Evolutionary conservation across 805 yeast species (phyloP), one percentile per base, ranked within the genome.

Genomic region (Teunomyces gatunensis): DNA sequence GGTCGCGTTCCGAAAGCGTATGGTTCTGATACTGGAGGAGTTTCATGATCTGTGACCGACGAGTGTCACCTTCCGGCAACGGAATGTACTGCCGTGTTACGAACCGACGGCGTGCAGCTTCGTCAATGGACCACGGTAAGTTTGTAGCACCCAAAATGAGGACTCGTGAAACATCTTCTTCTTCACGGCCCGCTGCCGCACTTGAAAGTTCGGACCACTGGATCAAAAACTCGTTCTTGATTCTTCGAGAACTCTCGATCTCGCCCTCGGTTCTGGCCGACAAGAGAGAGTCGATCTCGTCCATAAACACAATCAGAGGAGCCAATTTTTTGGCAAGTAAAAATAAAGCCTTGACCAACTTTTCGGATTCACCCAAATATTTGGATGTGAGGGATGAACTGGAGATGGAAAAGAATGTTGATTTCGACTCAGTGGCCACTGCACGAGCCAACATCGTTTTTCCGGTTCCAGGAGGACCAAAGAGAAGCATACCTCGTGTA

Each of bases 381-480:
- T 87, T 87, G 13, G 97, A 89, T 2, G 96, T 87, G 52, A 92
- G 74, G 4, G 95, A 85, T 0, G 96, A 88, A 2, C 97, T 95
- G 54, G 92, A 85, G 28, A 92, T 90, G 20, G 94, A 83, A 65
- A 92, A 92, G 61, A 92, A 92, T 0, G 97, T 91, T 0, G 96
- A 89, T 50, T 86, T 84, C 6, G 96, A 86, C 69, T 94, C 98
- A 2, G 95, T 88, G 2, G 97, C 98, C 2, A 94, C 97, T 0
- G 98, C 96, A 53, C 96, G 76, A 0, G 97, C 97, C 55, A 92
- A 77, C 98, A 92, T 91, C 0, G 97, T 91, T 61, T 94, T 92
- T 47, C 98, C 98, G 0, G 98, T 92, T n/a, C 99, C 99, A 0
- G 98, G 97, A 2, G 99, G 98, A 0, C 99, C 99, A 71, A 90